These are phyloP conservation scores for Discostella stelligeroides DNA, from an alignment of 108 stramenopile species.

Conservation along the genomic window DNA sequence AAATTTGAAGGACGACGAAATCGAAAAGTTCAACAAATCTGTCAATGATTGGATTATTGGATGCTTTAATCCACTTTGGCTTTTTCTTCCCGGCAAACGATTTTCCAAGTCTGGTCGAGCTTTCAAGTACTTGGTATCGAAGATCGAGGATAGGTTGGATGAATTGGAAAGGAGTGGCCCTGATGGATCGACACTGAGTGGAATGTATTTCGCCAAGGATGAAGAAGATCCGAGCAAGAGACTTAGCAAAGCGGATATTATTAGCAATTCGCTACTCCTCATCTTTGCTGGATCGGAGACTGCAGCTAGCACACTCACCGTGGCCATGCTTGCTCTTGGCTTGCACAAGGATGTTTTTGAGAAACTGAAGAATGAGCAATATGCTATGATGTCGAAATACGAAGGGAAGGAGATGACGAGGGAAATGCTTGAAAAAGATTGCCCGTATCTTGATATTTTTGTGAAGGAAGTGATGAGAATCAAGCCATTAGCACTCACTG, in stretches of 20 bases:
- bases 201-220: constrained; percentile 58
- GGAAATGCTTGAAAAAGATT: constrained; percentile 52
- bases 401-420: constrained; percentile 31
- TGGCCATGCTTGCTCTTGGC: constrained; percentile 44
- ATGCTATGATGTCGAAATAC: constrained; percentile 29
- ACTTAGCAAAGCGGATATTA: constrained; percentile 42
- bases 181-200: constrained; percentile 53
- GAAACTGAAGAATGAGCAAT: constrained; percentile 58
- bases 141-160: constrained; percentile 53
- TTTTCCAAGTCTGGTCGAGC: constrained; percentile 24
- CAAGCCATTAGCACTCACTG: constrained; percentile 42
- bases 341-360: constrained; percentile 51
- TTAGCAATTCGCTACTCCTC: constrained; percentile 54
- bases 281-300: constrained; percentile 61
- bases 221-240: constrained; percentile 33
- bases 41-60: constrained; percentile 51
- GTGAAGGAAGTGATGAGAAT: constrained; percentile 57
- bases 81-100: constrained; percentile 8
- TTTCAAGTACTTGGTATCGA: constrained; percentile 27
- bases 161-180: constrained; percentile 46
- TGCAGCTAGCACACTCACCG: constrained; percentile 50
- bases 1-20: constrained; percentile 48
- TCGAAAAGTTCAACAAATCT: constrained; percentile 29
- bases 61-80: constrained; percentile 13
- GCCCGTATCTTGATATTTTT: constrained; percentile 52